Evolutionary conservation across 805 yeast genomes (phyloP).

Genomic region (Candida corydali): DNA sequence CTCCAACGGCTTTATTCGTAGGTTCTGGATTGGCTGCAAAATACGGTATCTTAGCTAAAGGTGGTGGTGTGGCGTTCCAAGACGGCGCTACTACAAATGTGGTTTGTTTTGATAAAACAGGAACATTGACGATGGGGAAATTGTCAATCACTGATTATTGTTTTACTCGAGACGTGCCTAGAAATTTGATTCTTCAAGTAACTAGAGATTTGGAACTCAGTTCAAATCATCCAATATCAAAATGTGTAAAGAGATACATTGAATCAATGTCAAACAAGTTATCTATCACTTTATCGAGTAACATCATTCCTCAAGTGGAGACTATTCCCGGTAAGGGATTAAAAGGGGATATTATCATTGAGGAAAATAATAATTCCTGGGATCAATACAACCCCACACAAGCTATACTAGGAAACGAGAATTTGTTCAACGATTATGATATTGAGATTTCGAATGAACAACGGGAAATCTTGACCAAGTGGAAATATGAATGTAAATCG

Average conservation of each 20-base stretch:
- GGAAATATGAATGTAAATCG: conserved; percentile 66
- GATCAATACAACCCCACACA: conserved; percentile 24
- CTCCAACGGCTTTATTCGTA: conserved; percentile 78
- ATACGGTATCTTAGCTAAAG: conserved; percentile 69
- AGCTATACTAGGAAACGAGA: conserved; percentile 59
- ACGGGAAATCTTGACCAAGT: conserved; percentile 33
- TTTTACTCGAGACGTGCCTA: conserved; percentile 16
- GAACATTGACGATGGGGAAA: conserved; percentile 69
- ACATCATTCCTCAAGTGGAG: conserved; percentile 43
- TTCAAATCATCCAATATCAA: conserved; percentile 68
- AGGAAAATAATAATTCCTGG: conserved; percentile 26
- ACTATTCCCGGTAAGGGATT: conserved; percentile 62
- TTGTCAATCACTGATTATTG: conserved; percentile 51
- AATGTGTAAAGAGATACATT: conserved; percentile 44
- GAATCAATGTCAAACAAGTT: conserved; percentile 26
- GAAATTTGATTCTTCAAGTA: conserved; percentile 38
- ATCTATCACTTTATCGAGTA: conserved; percentile 19
- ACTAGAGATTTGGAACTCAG: conserved; percentile 57
- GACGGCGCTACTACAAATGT: conserved; percentile 63
- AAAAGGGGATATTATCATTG: conserved; percentile 33
- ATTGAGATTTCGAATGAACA: conserved; percentile 30
- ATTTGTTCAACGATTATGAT: conserved; percentile 46
- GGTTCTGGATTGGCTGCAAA: conserved; percentile 79
- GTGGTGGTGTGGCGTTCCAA: conserved; percentile 81
- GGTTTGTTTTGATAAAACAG: conserved; percentile 76